Evolutionary conservation across 768 basidiomycete genomes (phyloP), one percentile per base, ranked within the genome.

Genomic region (Leccinellum albellum): DNA sequence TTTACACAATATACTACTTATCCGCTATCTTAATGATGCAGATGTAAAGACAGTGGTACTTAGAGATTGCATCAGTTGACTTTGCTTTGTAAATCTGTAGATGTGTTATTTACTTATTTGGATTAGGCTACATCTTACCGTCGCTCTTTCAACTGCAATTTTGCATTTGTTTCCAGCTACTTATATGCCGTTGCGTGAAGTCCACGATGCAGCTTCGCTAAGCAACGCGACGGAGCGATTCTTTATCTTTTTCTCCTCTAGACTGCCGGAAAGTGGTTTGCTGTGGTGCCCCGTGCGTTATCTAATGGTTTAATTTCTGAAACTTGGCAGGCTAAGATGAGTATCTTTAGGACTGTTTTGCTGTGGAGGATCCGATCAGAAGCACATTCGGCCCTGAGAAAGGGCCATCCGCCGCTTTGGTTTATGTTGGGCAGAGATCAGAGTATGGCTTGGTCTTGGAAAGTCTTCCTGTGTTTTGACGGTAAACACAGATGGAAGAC

Each of bases 241-340:
- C 57, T 53, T 89, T 26, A 73, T 91, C n/a, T 89, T 91, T 68
- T 89, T 85, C 59, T 80, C 88, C 10, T 88, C 86, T 20, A 74
- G 84, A 50, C 78, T 83, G 2, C 76, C 82, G 56, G 87, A 84
- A 26, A 68, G 37, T 14, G 21, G 51, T 28, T 29, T 74, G 53
- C 70, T 85, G 66, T 91, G 89, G 89, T 91, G 89, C 66, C 81
- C 86, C 24, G 89, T 90, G 62, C 48, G 79, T 76, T 26, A 28
- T 44, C 24, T 28, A 5, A 31, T 51, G n/a, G 49, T 51, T 29
- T 35, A 24, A 24, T 42, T 28, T 20, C n/a, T 17, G n/a, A 21
- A 24, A 29, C 15, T 54, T 60, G 40, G 40, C n/a, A 42, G 12
- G 40, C 60, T 65, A 42, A 62, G 42, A 53, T 8, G 21, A 51